Evolutionary conservation across 2,329 filamentous ascomycete genomes (phyloP), one percentile per base, ranked within the genome.

Genomic region (Pestalotiopsis sp.): DNA sequence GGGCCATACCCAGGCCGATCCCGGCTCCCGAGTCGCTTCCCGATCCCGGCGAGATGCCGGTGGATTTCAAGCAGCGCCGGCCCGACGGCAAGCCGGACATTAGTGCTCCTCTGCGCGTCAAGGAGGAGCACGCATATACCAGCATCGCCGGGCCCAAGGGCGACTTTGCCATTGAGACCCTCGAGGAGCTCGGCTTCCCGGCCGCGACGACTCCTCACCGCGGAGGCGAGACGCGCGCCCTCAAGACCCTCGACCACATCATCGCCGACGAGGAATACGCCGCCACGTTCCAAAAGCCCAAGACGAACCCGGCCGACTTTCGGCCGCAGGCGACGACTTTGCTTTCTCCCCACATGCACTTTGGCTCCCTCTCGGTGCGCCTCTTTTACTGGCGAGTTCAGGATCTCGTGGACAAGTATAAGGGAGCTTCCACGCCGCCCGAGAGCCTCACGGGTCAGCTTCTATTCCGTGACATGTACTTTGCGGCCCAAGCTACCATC

Each of bases 381-480:
- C 86, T 91, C 67, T 92, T 94, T 78, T 95, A 92, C 80, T 93
- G 92, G 88, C 85, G 87, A 27, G 89, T 89, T 0, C 86, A 90
- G 75, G 88, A 90, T 31, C 84, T 91, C 1, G 84, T 92, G 2
- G 80, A 86, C 4, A 81, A 82, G 12, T 89, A 88, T 73, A 83
- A 84, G 41, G 84, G 83, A 2, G 87, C 87, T 2, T 91, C 88
- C 7, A 81, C 83, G 31, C 89, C 91, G 0, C 92, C 92, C 0
- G 88, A 88, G n/a, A 92, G 88, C 70, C 78, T 95, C 17, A 90
- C 86, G 0, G 92, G 92, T 2, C 92, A 95, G 73, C 80, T 95
- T 1, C 82, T 94, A 12, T 95, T 95, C 77, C 86, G 92, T 17
- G 92, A 95, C 76, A 95, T 95, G 92, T 95, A 94, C 79, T 94